Conservation (phyloP, 2,329 filamentous ascomycete species). For the Hypoxylon sp. region DNA sequence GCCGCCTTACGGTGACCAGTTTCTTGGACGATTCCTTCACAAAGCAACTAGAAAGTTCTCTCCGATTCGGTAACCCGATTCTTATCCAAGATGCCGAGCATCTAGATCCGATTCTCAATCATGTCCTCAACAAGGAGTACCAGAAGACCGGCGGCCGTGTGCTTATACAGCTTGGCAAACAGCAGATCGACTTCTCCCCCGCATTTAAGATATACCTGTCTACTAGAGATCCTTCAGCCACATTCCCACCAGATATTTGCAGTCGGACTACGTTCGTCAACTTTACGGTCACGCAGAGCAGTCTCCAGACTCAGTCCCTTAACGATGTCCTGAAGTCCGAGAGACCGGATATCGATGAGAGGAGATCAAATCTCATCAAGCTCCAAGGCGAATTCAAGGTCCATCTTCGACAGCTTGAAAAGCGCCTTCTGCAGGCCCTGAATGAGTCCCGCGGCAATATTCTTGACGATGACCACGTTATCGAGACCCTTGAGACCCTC, state of each 20-base stretch:
- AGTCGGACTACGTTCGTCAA: constrained; percentile 99
- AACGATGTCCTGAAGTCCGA: constrained; percentile 98
- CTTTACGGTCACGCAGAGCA: constrained; percentile 99
- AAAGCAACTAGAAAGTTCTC: constrained; percentile 95
- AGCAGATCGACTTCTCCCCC: constrained; percentile 99
- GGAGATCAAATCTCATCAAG: constrained; percentile 97
- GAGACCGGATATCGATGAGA: constrained; percentile 95
- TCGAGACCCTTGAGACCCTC: constrained; percentile 95
- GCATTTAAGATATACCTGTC: constrained; percentile 96
- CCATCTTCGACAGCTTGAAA: constrained; percentile 95
- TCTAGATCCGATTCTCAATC: constrained; percentile 95
- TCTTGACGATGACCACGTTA: constrained; percentile 96
- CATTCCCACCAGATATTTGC: constrained; percentile 96
- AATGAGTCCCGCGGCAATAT: constrained; percentile 99
- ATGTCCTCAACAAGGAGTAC: constrained; percentile 99
- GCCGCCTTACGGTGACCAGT: constrained; percentile 94
- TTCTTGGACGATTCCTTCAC: constrained; percentile 98
- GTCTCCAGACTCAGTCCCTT: constrained; percentile 95
- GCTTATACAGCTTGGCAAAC: constrained; percentile 96
- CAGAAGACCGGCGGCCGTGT: constrained; percentile 98
- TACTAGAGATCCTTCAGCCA: constrained; percentile 94
- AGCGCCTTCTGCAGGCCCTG: constrained; percentile 90
- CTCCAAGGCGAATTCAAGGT: constrained; percentile 99
- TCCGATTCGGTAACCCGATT: constrained; percentile 98
- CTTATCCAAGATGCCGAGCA: constrained; percentile 98